Evolutionary conservation across 2,329 filamentous ascomycete species (phyloP), one percentile per base, ranked within the genome.

Genomic region (Trichoderma citrinoviride): DNA sequence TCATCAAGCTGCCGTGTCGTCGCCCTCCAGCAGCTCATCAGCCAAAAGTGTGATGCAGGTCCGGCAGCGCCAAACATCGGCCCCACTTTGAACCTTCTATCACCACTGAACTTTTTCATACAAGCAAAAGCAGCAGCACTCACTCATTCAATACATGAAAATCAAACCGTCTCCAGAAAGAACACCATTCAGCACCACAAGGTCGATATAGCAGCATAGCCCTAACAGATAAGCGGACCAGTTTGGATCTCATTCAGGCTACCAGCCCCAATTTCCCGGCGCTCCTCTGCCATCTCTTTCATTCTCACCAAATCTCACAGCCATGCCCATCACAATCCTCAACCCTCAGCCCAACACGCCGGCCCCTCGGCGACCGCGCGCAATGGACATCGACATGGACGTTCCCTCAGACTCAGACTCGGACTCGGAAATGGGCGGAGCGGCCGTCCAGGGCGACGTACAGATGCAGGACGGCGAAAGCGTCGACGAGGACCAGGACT

Each of bases 281-380:
- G 44, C 15, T 21, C 29, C n/a, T 21, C 25, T 21, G 43, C 56
- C 33, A 14, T 10, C 27, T 3, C 27, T 3, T 19, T 27, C 29
- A 41, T 27, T 2, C 44, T 60, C 56, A n/a, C 17, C 15, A 17
- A 46, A 21, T 52, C 65, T 47, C 62, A 62, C 23, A 66, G 56
- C 56, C 64, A 82, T 82, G 81, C 79, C 81, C 71, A 82, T 82
- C 74, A 81, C 80, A 70, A 82, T 82, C 67, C 76, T 79, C 63
- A 77, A 75, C 57, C 81, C 80, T 33, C 74, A 75, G 68, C 74
- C 77, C 54, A 73, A 71, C 33, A 67, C 74, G 29, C 71, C 70
- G 61, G 66, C 69, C 47, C 67, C 65, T 37, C 65, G 69, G 64
- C 65, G 12, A 33, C 61, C 65, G 27, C 52, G 52, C 27, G 58